phyloP scores from a whole-genome alignment of 2,329 filamentous ascomycete species.

The Diaporthe eres region DNA sequence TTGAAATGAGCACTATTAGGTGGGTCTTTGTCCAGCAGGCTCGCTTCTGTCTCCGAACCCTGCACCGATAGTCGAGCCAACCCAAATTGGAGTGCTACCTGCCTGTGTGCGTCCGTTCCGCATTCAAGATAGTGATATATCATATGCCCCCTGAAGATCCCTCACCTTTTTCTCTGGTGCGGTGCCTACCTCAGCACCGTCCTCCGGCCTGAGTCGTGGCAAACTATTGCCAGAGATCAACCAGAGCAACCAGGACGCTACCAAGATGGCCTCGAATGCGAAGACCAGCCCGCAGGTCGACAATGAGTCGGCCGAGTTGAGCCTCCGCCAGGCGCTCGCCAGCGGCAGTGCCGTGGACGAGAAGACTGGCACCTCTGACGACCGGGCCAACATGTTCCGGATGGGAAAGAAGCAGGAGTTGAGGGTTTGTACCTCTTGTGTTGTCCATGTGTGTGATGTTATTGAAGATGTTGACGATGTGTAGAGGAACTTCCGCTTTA shows the following conservation, averaged over 20 bases:
- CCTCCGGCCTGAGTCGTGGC: constrained; percentile 10
- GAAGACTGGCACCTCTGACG: constrained; percentile 44
- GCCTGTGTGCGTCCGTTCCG: background rate
- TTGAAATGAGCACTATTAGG: constrained; percentile 5
- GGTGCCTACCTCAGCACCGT: background rate
- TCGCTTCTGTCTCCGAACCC: constrained; percentile 15
- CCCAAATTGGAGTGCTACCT: constrained; percentile 11
- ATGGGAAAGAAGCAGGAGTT: constrained; percentile 66
- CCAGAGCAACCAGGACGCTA: too few relatives aligned
- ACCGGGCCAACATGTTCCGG: constrained; percentile 61
- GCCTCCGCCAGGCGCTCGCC: constrained; percentile 15
- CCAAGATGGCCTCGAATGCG: background rate
- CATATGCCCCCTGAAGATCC: constrained; percentile 17
- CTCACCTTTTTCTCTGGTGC: background rate
- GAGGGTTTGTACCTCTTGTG: constrained; percentile 49
- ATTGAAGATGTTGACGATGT: constrained; percentile 46
- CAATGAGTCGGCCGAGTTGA: background rate
- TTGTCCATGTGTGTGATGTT: too few relatives aligned
- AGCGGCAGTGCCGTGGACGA: constrained; percentile 19
- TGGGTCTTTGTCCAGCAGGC: constrained; percentile 3
- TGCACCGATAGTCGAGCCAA: background rate
- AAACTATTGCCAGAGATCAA: too few relatives aligned
- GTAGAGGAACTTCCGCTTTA: constrained; percentile 58
- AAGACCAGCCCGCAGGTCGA: background rate
- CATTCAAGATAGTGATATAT: background rate